phyloP scores from a whole-genome alignment of 2,329 filamentous ascomycete species.

The Zarea fungicola region DNA sequence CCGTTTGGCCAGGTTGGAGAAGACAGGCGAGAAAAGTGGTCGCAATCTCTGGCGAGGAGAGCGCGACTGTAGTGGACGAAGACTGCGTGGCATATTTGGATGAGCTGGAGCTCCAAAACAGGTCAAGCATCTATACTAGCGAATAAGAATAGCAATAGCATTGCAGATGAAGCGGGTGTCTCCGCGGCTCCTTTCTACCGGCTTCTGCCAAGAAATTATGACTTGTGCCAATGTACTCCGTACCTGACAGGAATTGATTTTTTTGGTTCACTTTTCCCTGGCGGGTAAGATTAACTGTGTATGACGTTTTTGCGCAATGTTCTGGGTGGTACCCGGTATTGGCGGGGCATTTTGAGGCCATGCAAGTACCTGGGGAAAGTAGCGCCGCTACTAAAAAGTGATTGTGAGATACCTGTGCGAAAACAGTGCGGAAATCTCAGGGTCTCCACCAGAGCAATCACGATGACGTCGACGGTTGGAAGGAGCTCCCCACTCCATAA shows the following conservation, averaged over 20 bases:
- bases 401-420: not conserved
- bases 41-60: slow-evolving; percentile 9
- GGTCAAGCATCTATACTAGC: slow-evolving; percentile 2
- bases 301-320: slow-evolving; percentile 6
- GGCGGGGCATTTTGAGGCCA: slow-evolving; percentile 1
- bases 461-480: slow-evolving; percentile 12
- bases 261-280: not conserved
- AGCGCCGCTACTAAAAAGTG: not conserved
- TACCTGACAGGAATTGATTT: slow-evolving; percentile 5
- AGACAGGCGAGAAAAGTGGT: slow-evolving; percentile 2
- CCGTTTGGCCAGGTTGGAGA: slow-evolving; percentile 9
- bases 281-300: slow-evolving; percentile 1
- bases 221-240: too few relatives aligned
- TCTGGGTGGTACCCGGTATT: slow-evolving; percentile 1
- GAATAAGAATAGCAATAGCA: slow-evolving; percentile 9
- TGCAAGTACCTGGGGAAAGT: slow-evolving; percentile 1
- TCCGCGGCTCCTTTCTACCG: slow-evolving; percentile 1
- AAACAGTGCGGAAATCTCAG: slow-evolving; percentile 7
- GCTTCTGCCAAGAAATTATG: slow-evolving; percentile 6
- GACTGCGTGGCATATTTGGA: slow-evolving; percentile 13
- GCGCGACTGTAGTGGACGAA: slow-evolving; percentile 11
- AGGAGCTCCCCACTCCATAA: slow-evolving; percentile 11
- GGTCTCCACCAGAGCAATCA: slow-evolving; percentile 10
- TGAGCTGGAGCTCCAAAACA: slow-evolving; percentile 1
- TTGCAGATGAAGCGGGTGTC: not conserved